Evolutionary conservation across 768 basidiomycete species (phyloP), one percentile per base, ranked within the genome.

Genomic region (Coprinopsis cinerea): DNA sequence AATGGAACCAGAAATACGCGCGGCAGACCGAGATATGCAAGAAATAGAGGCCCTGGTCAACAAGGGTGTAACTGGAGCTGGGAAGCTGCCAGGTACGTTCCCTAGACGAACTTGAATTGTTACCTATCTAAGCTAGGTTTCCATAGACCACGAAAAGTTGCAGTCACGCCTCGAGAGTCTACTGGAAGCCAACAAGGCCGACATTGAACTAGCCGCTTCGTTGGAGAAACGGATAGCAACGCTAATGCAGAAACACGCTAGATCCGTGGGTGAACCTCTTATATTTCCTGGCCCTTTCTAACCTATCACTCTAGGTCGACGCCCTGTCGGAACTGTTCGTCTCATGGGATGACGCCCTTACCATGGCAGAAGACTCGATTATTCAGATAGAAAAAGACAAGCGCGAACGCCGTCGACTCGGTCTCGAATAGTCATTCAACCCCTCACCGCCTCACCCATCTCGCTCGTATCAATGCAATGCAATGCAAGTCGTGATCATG

Each of bases 1-100:
- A 59, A 86, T 92, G 82, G 90, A 91, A 55, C 77, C 81, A 3
- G 90, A 92, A 45, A 81, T 92, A 44, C 87, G 89, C 25, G 78
- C 81, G 26, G 89, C 88, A 9, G 90, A 92, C 57, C 78, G 85
- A 6, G 88, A 90, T 56, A 78, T 91, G 75, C 77, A 76, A 30
- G 89, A 91, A 60, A 87, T 92, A 26, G 82, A 83, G 50, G 64
- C 71, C 13, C 64, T 91, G 40, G 82, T 86, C 57, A 75, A 76
- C 58, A 85, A 80, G 54, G 87, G 86, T 27, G 81, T 88, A 7
- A 73, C 81, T 3, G 77, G 78, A 4, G 84, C 88, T 0, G 88
- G 89, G 3, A 85, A 81, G 54, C 77, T 92, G 1, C 68, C 73
- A 45, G 80, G 85, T 85, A 46, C 10, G 61, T 45, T 17, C 22